Conservation (phyloP, 441 rosid genomes). For the Populus hybrid region DNA sequence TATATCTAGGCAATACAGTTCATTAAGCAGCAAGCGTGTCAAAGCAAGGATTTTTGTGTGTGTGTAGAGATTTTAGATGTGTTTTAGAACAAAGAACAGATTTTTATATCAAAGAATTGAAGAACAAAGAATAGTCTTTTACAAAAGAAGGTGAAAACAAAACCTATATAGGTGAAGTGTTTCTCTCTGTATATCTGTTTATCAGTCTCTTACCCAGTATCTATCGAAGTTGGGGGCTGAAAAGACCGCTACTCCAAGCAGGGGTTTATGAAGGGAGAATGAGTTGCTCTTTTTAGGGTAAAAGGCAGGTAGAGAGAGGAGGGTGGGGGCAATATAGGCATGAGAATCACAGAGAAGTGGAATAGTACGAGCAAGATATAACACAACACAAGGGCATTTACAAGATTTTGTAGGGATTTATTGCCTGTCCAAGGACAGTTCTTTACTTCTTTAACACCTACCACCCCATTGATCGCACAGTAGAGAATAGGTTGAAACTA, state of each 20-base stretch:
- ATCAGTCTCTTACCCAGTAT: constrained; percentile 17
- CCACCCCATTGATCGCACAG: too few species aligned
- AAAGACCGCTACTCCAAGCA: constrained; percentile 32
- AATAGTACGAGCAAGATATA: not conserved
- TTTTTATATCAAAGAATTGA: constrained; percentile 24
- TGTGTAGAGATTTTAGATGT: not conserved
- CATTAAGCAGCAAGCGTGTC: constrained; percentile 6
- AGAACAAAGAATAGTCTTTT: constrained; percentile 23
- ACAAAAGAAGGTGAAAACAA: constrained; percentile 18
- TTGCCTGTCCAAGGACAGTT: constrained; percentile 6
- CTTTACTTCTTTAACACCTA: not conserved
- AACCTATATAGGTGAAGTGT: not conserved
- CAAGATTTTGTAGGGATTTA: constrained; percentile 10
- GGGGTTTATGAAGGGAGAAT: constrained; percentile 41
- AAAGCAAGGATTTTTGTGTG: constrained; percentile 4
- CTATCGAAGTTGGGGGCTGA: constrained; percentile 31
- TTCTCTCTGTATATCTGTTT: not conserved
- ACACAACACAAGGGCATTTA: constrained; percentile 23
- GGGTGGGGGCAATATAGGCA: constrained; percentile 1
- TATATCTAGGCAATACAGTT: constrained; percentile 9
- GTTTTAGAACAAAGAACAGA: constrained; percentile 1
- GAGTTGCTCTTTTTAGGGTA: constrained; percentile 43
- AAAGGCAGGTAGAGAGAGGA: constrained; percentile 32
- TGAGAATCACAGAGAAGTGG: not conserved
- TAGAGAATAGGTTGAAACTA: too few species aligned